These are phyloP conservation scores for Boletus tomentosulus DNA, from an alignment of 768 basidiomycete species.

Conservation along the genomic window DNA sequence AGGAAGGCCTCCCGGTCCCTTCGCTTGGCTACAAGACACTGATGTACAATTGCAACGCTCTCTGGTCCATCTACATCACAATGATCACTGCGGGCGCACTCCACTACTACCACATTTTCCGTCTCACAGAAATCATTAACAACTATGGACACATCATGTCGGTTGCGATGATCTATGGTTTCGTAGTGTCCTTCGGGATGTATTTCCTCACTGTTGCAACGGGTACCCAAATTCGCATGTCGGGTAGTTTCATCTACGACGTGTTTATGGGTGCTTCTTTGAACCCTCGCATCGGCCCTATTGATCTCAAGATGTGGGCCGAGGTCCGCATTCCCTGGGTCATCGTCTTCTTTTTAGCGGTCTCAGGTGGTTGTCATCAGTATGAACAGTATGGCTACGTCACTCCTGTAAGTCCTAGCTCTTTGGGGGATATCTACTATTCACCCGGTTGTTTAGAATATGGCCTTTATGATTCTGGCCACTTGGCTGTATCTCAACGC, in stretches of 20 bases:
- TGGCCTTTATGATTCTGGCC: conserved; percentile 94
- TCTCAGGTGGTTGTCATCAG: conserved; percentile 93
- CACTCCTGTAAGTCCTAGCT: conserved; percentile 61
- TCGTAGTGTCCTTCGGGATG: conserved; percentile 72
- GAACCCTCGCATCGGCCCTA: conserved; percentile 86
- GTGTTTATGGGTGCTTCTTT: conserved; percentile 95
- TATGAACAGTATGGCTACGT: conserved; percentile 90
- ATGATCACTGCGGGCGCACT: conserved; percentile 69
- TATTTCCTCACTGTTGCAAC: conserved; percentile 76
- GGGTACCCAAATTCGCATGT: conserved; percentile 86
- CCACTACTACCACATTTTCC: conserved; percentile 79
- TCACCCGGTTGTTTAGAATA: conserved; percentile 55
- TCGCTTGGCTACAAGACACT: conserved; percentile 90
- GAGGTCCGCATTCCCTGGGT: conserved; percentile 98
- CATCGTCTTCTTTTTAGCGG: conserved; percentile 86
- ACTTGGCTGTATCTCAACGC: conserved; percentile 97
- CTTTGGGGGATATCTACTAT: neutral
- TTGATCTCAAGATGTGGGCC: conserved; percentile 99
- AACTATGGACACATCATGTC: conserved; percentile 96
- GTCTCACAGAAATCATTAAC: conserved; percentile 91
- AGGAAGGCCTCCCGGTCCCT: conserved; percentile 95
- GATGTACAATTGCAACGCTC: conserved; percentile 96
- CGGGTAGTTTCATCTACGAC: conserved; percentile 92
- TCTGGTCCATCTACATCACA: conserved; percentile 79
- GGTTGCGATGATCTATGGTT: conserved; percentile 90